Evolutionary conservation across 257 asterid genomes (phyloP).

Genomic region (Knoxia roxburghii): DNA sequence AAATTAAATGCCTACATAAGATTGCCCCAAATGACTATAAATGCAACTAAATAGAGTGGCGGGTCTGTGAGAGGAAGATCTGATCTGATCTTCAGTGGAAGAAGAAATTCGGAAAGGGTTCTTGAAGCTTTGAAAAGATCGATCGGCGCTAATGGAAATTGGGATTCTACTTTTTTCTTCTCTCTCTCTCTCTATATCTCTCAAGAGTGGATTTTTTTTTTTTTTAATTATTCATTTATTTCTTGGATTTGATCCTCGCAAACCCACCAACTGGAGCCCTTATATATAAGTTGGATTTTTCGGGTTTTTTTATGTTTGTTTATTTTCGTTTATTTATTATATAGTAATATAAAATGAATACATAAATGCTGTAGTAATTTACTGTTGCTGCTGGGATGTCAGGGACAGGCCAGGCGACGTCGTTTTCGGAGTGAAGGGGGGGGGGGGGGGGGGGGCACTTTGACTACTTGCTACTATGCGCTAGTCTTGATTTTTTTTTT

Average conservation of each 20-base stretch:
- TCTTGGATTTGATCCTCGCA: slow-evolving; percentile 1
- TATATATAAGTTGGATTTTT: neutral
- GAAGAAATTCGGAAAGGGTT: slow-evolving; percentile 7
- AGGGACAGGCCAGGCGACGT: slow-evolving; percentile 1
- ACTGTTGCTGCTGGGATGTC: neutral
- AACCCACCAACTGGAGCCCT: neutral
- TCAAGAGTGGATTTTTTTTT: slow-evolving; percentile 1
- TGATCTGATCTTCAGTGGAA: slow-evolving; percentile 54
- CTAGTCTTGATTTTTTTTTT: no score
- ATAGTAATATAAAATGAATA: no score
- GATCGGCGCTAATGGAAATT: slow-evolving; percentile 53
- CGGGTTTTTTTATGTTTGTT: neutral
- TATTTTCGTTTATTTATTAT: no score
- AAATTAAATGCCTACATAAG: no score
- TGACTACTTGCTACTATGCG: neutral
- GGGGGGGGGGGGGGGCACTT: neutral
- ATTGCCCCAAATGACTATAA: neutral
- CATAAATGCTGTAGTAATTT: neutral
- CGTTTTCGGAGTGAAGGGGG: neutral
- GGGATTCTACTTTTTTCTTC: slow-evolving; percentile 9
- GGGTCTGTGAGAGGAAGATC: slow-evolving; percentile 19
- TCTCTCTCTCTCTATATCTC: slow-evolving; percentile 10
- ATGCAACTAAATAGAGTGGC: neutral
- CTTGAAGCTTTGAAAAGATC: slow-evolving; percentile 37
- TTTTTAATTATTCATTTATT: neutral